Evolutionary conservation across 2,329 filamentous ascomycete genomes (phyloP), one percentile per base, ranked within the genome.

Genomic region (Thielaviopsis populi): DNA sequence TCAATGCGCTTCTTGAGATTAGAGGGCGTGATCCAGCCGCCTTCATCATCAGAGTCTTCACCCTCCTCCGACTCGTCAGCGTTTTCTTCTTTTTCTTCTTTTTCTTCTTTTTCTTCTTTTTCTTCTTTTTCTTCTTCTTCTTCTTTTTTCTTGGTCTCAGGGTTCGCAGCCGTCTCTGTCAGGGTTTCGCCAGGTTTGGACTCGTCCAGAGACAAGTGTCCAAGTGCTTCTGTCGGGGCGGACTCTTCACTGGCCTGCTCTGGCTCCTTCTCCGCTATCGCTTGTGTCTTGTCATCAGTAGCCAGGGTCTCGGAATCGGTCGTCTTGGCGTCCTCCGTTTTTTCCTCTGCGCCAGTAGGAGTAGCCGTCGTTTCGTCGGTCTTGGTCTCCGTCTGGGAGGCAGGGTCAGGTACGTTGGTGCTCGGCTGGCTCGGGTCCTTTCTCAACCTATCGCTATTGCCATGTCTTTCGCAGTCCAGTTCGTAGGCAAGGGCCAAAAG

Each of bases 401-500:
- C 24, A 19, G 5, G n/a, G 15, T 56, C 19, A 11, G 41, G 62
- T 54, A 33, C 17, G 60, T 22, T 65, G 19, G 54, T 63, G 27
- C 15, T 48, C 48, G 62, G 67, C 64, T 66, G 65, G 62, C 62
- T 22, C 33, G 66, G 61, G 60, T 67, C 63, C 17, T 58, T 58
- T 56, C 63, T 30, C 61, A 40, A 33, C 66, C 65, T 50, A 33
- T 66, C 56, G 59, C 63, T 58, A 58, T n/a, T 37, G n/a, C 85
- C 84, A 72, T 95, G 95, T 65, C 86, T 79, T 77, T 97, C 91
- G 70, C 89, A 88, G 70, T 97, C 92, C n/a, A 97, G 73, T 73
- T 99, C 94, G 73, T 97, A 97, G 0, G 90, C 88, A 64, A 99
- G 77, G 8, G 92, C 94, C 70, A 97, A 78, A 48, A 99, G 81